Conservation (phyloP, 208 protist genomes). For the Acanthamoeba culbertsoni region DNA sequence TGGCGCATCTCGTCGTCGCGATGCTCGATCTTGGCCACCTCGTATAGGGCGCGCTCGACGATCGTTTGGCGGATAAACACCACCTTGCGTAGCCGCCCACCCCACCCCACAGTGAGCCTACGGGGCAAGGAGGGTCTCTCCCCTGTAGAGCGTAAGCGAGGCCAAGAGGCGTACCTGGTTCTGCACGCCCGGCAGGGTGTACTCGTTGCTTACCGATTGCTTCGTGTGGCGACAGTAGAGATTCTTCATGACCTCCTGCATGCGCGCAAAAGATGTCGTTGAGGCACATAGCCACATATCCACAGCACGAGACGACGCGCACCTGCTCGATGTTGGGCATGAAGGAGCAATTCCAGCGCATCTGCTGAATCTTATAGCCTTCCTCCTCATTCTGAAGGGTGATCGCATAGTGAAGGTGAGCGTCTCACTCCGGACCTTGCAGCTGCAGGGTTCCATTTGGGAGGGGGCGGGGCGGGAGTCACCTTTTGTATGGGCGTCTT, state of each 20-base stretch:
- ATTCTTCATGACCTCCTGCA: slow-evolving; percentile 43
- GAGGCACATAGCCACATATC: not conserved
- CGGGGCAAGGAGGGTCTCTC: not conserved
- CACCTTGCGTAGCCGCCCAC: not conserved
- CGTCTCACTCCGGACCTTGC: too few relatives aligned
- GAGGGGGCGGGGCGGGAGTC: not conserved
- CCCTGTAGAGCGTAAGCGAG: too few relatives aligned
- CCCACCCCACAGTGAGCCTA: not conserved
- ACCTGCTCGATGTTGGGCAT: not conserved
- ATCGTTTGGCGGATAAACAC: slow-evolving; percentile 4
- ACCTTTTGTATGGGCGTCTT: not conserved
- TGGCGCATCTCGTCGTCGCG: slow-evolving; percentile 45
- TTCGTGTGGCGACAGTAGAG: slow-evolving; percentile 46
- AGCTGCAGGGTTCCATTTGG: too few relatives aligned
- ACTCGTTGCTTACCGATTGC: slow-evolving; percentile 35
- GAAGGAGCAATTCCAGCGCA: not conserved
- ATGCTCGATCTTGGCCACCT: slow-evolving; percentile 24
- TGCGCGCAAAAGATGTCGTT: not conserved
- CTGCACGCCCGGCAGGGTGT: slow-evolving; percentile 3
- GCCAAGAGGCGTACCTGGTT: not conserved
- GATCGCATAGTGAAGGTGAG: not conserved
- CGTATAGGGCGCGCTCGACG: not conserved
- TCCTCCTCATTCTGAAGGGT: not conserved
- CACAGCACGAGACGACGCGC: not conserved
- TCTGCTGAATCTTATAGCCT: not conserved